These are phyloP conservation scores for Neostapfia colusana DNA, from an alignment of 176 grass and related monocot species.

Conservation along the genomic window DNA sequence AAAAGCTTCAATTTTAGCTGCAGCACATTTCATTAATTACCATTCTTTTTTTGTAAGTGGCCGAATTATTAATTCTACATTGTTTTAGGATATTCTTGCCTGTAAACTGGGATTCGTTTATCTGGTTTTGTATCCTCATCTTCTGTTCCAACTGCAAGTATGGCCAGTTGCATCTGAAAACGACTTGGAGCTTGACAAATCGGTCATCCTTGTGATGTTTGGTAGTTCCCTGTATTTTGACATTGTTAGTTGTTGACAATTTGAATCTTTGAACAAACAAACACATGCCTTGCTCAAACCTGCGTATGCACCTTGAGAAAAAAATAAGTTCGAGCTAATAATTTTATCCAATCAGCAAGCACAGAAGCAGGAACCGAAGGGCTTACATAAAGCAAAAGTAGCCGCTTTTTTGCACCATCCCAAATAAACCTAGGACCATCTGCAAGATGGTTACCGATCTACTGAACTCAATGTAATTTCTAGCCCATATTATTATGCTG, in stretches of 20 bases:
- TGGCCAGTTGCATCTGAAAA: conserved; percentile 18
- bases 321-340: conserved; percentile 38
- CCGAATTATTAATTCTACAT: neutral
- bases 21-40: neutral
- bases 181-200: neutral
- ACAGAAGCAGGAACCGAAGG: conserved; percentile 41
- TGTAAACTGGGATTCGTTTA: neutral
- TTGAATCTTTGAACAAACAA: conserved; percentile 15
- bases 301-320: conserved; percentile 38
- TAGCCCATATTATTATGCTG: conserved; percentile 7
- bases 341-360: conserved; percentile 45
- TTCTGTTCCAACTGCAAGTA: conserved; percentile 10
- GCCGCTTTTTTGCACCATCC: conserved; percentile 25
- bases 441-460: conserved; percentile 18
- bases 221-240: neutral
- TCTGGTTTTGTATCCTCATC: conserved; percentile 15
- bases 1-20: conserved; percentile 6
- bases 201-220: neutral
- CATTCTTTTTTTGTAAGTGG: neutral
- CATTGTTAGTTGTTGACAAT: neutral
- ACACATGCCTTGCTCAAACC: conserved; percentile 26
- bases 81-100: neutral
- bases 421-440: conserved; percentile 31
- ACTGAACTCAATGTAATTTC: conserved; percentile 18
- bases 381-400: conserved; percentile 43